Conservation (phyloP, 352 stramenopile species). For the Phytophthora agathidicida region DNA sequence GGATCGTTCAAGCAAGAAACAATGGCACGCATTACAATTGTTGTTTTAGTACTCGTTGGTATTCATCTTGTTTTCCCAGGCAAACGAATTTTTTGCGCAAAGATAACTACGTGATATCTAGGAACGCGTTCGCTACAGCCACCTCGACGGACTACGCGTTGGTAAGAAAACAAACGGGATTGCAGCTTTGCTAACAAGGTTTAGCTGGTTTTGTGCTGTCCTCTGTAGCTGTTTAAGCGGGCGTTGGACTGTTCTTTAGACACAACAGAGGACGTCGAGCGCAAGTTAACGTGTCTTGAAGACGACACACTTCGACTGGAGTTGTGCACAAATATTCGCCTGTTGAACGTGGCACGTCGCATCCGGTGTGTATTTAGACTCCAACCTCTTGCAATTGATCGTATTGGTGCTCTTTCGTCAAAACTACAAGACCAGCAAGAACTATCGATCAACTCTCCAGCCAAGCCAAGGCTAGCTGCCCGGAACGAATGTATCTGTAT, state of each 20-base stretch:
- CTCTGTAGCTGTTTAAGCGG: constrained; percentile 9
- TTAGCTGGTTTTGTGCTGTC: not conserved
- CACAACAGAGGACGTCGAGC: not conserved
- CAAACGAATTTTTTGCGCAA: constrained; percentile 9
- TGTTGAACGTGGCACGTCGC: not conserved
- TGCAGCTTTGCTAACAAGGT: not conserved
- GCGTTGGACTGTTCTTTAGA: constrained; percentile 1
- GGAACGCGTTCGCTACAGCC: not conserved
- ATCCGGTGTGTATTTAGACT: constrained; percentile 6
- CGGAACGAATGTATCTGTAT: not conserved
- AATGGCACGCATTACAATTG: no score
- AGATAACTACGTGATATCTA: constrained; percentile 6
- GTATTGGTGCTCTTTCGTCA: not conserved
- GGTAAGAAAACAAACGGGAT: not conserved
- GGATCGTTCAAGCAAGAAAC: not conserved
- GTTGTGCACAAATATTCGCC: not conserved
- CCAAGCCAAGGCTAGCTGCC: not conserved
- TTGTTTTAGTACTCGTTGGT: no score
- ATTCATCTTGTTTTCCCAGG: constrained; percentile 1
- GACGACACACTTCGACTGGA: not conserved
- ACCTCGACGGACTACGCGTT: not conserved
- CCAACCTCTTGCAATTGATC: not conserved
- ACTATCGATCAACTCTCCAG: not conserved
- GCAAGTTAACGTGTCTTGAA: not conserved
- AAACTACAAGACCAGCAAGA: constrained; percentile 1